Percentiles rank a stretch among this genome's conserved stretches.
These are phyloP conservation scores for Vigna mungo DNA, from an alignment of 306 rosid species.

Conservation along the genomic window DNA sequence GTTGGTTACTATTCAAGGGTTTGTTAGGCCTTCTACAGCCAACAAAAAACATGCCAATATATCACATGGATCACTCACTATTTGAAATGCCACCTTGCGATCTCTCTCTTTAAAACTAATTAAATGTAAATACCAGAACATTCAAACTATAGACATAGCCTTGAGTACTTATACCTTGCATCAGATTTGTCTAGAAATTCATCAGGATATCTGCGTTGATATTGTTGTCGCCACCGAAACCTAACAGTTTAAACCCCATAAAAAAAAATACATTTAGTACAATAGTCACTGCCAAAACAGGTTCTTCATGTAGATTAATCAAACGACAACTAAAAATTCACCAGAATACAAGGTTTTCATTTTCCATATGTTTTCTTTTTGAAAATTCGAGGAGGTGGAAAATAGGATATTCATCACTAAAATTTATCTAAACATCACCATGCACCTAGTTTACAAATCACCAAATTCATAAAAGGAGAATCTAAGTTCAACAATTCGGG, in stretches of 20 bases:
- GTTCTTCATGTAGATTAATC: conserved; percentile 7
- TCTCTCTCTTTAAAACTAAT: background rate
- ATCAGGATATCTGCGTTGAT: conserved; percentile 83
- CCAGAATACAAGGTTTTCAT: background rate
- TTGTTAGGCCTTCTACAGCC: background rate
- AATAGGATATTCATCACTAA: background rate
- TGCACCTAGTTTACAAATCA: conserved; percentile 10
- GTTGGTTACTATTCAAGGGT: background rate
- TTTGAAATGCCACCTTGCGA: background rate
- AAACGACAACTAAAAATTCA: conserved; percentile 20
- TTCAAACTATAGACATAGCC: background rate
- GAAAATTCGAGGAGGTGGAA: conserved; percentile 7
- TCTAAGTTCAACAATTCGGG: conserved; percentile 5
- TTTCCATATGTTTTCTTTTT: background rate
- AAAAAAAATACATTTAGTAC: background rate
- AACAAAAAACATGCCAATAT: background rate
- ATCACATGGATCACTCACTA: background rate
- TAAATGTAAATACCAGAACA: background rate
- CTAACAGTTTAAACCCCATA: conserved; percentile 52
- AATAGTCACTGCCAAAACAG: background rate
- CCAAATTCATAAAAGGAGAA: background rate
- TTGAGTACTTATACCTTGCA: conserved; percentile 64
- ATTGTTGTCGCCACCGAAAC: conserved; percentile 90
- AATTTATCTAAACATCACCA: background rate
- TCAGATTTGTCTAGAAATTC: conserved; percentile 83